Base-by-base conservation (phyloP, 2,329 filamentous ascomycete genomes). In the Alternaria arborescens region DNA sequence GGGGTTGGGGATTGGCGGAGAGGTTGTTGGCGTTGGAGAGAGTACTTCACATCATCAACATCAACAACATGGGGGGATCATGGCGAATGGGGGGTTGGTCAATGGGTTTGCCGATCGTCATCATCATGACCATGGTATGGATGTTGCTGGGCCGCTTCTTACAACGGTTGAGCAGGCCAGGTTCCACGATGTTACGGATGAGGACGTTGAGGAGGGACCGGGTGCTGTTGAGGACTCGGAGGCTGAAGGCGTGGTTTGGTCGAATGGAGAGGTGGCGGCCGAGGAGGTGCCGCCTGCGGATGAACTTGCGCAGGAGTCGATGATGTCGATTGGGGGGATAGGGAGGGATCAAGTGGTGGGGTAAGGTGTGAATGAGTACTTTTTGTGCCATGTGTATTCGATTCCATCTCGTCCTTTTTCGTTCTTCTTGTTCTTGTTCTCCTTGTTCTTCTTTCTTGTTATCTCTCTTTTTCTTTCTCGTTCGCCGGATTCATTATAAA, bases 1-100 rank as follows among this genome's bases (percentile, higher is more conserved):
- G 65, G 88, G 85, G 53, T 46, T 81, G 51, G 66, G 62, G 0
- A 53, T 65, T 12, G 52, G 48, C 0, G 4, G 46, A 0, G 48
- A 47, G 28, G 10, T 24, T 24, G 24, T 7, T 24, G 24, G 5
- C 1, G 22, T 24, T 24, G 24, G 0, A 1, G 24, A 26, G 24
- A 26, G 7, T 7, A 26, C 24, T 2, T 26, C 24, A 7, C 24
- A 24, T 24, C 22, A 24, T 6, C 22, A 24, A 6, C 22, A 22
- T 3, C 22, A 26, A 26, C 24, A 26, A 1, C 24, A 26, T 26
- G 7, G 24, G 24, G 28, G 28, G 10, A 8, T 30, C 1, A 11
- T 10, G 28, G 1, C 16, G 24, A 8, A 22, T 11, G 24, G 42
- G 32, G 8, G 28, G 5, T 18, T 36, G 20, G 5, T 16, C 8